Conservation (phyloP, 2,329 filamentous ascomycete species). For the Diplodia scrobiculata region DNA sequence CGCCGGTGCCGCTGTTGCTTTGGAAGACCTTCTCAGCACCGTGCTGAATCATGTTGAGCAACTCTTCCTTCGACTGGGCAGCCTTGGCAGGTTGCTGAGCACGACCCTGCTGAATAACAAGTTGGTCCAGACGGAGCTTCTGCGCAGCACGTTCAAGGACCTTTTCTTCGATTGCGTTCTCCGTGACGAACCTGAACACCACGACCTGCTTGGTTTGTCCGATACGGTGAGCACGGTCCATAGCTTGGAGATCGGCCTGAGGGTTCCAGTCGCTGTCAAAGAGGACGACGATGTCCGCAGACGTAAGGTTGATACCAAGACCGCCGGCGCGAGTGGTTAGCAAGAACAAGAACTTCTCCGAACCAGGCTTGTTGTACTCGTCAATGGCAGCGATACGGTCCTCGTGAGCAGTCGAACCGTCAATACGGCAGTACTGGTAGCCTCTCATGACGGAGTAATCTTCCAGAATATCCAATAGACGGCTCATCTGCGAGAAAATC, state of each 20-base stretch:
- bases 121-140: conserved; percentile 91
- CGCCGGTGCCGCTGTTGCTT: conserved; percentile 66
- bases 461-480: conserved; percentile 92
- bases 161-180: conserved; percentile 98
- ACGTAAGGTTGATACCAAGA: conserved; percentile 93
- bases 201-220: conserved; percentile 97
- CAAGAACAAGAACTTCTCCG: conserved; percentile 95
- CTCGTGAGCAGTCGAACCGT: conserved; percentile 94
- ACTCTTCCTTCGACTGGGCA: conserved; percentile 91
- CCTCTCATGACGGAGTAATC: conserved; percentile 97
- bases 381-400: conserved; percentile 97
- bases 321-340: conserved; percentile 94
- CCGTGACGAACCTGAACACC: conserved; percentile 95
- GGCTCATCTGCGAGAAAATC: conserved; percentile 99
- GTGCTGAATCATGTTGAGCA: conserved; percentile 97
- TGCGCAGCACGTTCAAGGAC: conserved; percentile 95
- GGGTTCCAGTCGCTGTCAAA: conserved; percentile 99
- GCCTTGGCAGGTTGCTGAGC: conserved; percentile 88
- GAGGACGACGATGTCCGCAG: conserved; percentile 90
- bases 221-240: conserved; percentile 98
- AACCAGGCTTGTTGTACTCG: conserved; percentile 94
- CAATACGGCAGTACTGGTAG: conserved; percentile 95
- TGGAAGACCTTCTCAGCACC: conserved; percentile 94
- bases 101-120: conserved; percentile 97
- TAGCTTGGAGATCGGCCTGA: conserved; percentile 95